Evolutionary conservation across 2,329 filamentous ascomycete genomes (phyloP).

Genomic region (Fusarium metavorans): DNA sequence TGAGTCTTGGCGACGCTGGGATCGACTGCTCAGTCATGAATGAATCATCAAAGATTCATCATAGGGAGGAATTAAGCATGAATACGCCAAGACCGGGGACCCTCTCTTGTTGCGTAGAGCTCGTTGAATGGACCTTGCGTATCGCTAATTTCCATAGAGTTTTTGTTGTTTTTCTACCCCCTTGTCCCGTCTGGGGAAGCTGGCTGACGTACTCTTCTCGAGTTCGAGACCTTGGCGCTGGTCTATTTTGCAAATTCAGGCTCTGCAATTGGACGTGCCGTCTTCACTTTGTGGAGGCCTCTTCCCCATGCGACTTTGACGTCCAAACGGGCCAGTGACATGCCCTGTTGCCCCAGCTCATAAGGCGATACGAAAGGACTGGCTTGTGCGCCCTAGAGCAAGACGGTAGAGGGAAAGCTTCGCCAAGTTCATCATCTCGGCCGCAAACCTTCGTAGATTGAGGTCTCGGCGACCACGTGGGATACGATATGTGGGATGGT

Average conservation of each 20-base stretch:
- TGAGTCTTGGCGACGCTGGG: slow-evolving; percentile 20
- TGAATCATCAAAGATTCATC: slow-evolving; percentile 15
- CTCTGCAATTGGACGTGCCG: slow-evolving; percentile 17
- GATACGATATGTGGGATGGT: slow-evolving; percentile 11
- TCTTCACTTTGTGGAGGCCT: slow-evolving; percentile 1
- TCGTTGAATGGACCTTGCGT: background rate
- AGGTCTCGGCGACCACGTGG: slow-evolving; percentile 22
- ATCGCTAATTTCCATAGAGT: slow-evolving; percentile 2
- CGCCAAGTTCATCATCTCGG: background rate
- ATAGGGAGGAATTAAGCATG: slow-evolving; percentile 4
- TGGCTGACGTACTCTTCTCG: slow-evolving; percentile 12
- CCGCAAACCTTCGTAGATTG: background rate
- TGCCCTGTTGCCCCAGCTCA: background rate
- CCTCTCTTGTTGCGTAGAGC: background rate
- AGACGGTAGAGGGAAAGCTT: background rate
- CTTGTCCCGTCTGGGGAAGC: slow-evolving; percentile 1
- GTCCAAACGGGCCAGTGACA: background rate
- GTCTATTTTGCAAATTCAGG: slow-evolving; percentile 24
- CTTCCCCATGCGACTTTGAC: background rate
- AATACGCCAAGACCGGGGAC: background rate
- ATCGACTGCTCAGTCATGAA: slow-evolving; percentile 26
- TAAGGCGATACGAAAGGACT: slow-evolving; percentile 24
- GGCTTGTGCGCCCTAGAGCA: background rate
- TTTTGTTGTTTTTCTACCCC: background rate
- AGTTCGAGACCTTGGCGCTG: slow-evolving; percentile 9